phyloP scores from a whole-genome alignment of 2,329 filamentous ascomycete genomes.

The Fusarium denticulatum region DNA sequence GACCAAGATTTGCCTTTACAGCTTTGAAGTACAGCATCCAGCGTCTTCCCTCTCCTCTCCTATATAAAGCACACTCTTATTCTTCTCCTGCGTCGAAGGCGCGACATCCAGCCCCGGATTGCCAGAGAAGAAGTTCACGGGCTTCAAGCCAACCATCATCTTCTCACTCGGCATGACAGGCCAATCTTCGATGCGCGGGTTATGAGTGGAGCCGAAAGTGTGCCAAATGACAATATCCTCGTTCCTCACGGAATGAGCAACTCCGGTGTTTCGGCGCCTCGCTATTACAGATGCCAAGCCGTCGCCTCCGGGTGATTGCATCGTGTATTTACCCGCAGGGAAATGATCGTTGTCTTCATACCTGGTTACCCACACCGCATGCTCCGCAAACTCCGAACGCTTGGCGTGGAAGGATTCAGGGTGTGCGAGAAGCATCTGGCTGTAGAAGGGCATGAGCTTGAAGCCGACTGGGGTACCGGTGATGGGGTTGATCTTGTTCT shows the following conservation, averaged over 20 bases:
- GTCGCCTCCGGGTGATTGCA: constrained; percentile 58
- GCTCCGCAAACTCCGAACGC: constrained; percentile 55
- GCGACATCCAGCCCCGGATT: constrained; percentile 63
- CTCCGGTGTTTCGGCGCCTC: constrained; percentile 37
- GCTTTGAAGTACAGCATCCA: background rate
- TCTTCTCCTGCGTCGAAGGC: constrained; percentile 49
- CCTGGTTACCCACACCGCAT: constrained; percentile 58
- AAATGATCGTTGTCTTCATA: constrained; percentile 56
- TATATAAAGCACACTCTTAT: constrained; percentile 46
- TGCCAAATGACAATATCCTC: constrained; percentile 68
- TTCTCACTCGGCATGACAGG: constrained; percentile 74
- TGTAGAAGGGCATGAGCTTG: constrained; percentile 57
- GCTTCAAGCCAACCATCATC: constrained; percentile 61
- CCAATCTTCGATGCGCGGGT: constrained; percentile 73
- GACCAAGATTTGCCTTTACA: background rate
- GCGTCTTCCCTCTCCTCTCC: background rate
- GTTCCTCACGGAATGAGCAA: constrained; percentile 54
- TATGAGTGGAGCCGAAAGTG: constrained; percentile 70
- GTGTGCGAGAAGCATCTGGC: constrained; percentile 56
- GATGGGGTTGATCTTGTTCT: constrained; percentile 52
- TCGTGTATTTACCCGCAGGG: constrained; percentile 55
- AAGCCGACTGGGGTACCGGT: constrained; percentile 58
- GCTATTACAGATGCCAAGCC: constrained; percentile 48
- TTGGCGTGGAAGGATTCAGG: constrained; percentile 51
- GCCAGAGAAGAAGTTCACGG: constrained; percentile 62